phyloP scores from a whole-genome alignment of 495 filamentous ascomycete species.

The Evansstolkia leycettana region DNA sequence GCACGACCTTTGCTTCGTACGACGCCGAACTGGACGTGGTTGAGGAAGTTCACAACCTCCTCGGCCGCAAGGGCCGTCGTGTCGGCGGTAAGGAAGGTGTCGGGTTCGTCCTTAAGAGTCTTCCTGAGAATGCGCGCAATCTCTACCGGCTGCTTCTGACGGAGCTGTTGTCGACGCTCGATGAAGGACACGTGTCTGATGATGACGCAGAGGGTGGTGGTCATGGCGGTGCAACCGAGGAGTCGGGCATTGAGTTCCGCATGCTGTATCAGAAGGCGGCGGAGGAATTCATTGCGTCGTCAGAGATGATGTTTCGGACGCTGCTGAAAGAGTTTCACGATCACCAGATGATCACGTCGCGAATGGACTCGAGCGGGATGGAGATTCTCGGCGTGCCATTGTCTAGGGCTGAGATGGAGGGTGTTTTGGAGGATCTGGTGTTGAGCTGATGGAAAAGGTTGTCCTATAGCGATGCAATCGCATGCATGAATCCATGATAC shows the following conservation, averaged over 20 bases:
- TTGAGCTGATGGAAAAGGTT: slow-evolving; percentile 10
- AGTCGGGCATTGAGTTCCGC: slow-evolving; percentile 70
- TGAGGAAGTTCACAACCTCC: slow-evolving; percentile 72
- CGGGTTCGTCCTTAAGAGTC: slow-evolving; percentile 72
- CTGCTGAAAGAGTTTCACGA: slow-evolving; percentile 96
- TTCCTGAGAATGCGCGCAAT: slow-evolving; percentile 83
- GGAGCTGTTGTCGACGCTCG: slow-evolving; percentile 64
- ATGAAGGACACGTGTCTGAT: slow-evolving; percentile 33
- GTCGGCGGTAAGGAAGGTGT: slow-evolving; percentile 88
- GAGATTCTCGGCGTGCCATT: slow-evolving; percentile 81
- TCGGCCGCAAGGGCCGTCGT: slow-evolving; percentile 71
- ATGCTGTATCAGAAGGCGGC: slow-evolving; percentile 88
- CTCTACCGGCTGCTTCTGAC: slow-evolving; percentile 74
- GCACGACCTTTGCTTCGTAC: slow-evolving; percentile 75
- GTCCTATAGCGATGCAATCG: background rate
- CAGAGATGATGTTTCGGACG: slow-evolving; percentile 88
- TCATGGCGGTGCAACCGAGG: slow-evolving; percentile 8
- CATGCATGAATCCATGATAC: slow-evolving; percentile 4
- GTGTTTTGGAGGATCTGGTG: slow-evolving; percentile 74
- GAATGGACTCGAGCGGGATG: slow-evolving; percentile 71
- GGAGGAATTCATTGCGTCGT: slow-evolving; percentile 93
- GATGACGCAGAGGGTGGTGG: slow-evolving; percentile 25
- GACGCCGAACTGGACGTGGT: slow-evolving; percentile 65
- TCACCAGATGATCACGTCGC: slow-evolving; percentile 86
- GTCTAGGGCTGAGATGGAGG: slow-evolving; percentile 78